phyloP scores from a whole-genome alignment of 73 alveolate species.

The Diophrys sp. region DNA sequence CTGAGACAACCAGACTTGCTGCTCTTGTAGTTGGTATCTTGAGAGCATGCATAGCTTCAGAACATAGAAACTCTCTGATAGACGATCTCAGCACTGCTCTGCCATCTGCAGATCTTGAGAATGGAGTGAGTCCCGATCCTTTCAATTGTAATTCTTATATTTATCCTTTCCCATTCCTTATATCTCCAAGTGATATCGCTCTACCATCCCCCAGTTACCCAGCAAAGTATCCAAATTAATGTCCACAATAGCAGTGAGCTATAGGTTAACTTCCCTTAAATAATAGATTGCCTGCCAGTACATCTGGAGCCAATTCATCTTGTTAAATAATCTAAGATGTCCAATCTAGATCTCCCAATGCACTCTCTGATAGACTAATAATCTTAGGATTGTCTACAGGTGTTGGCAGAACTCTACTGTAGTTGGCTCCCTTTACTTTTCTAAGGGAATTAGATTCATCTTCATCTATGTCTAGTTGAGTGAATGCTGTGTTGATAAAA shows the following conservation, averaged over 20 bases:
- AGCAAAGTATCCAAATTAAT: slow-evolving; percentile 73
- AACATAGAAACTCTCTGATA: slow-evolving; percentile 82
- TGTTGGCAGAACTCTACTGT: slow-evolving; percentile 25
- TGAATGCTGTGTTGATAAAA: slow-evolving; percentile 22
- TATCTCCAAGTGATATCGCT: slow-evolving; percentile 74
- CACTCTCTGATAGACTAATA: slow-evolving; percentile 7
- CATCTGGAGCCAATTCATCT: slow-evolving; percentile 27
- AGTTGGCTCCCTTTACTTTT: slow-evolving; percentile 29
- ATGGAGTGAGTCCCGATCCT: slow-evolving; percentile 91
- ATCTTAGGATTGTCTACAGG: slow-evolving; percentile 51
- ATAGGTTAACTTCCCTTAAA: slow-evolving; percentile 53
- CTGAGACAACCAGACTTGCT: slow-evolving; percentile 63
- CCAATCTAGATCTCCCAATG: slow-evolving; percentile 9
- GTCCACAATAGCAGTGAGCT: slow-evolving; percentile 77
- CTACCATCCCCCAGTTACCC: slow-evolving; percentile 85
- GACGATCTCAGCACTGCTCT: slow-evolving; percentile 87
- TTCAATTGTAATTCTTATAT: slow-evolving; percentile 72
- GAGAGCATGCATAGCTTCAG: slow-evolving; percentile 79
- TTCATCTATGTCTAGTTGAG: slow-evolving; percentile 10
- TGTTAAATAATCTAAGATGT: not conserved
- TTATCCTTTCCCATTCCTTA: slow-evolving; percentile 14
- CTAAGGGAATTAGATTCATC: slow-evolving; percentile 9
- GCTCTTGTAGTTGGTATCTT: slow-evolving; percentile 80
- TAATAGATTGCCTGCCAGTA: slow-evolving; percentile 49
- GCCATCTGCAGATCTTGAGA: slow-evolving; percentile 87